Conservation (phyloP, 2,329 filamentous ascomycete species). For the Beauveria sp. region DNA sequence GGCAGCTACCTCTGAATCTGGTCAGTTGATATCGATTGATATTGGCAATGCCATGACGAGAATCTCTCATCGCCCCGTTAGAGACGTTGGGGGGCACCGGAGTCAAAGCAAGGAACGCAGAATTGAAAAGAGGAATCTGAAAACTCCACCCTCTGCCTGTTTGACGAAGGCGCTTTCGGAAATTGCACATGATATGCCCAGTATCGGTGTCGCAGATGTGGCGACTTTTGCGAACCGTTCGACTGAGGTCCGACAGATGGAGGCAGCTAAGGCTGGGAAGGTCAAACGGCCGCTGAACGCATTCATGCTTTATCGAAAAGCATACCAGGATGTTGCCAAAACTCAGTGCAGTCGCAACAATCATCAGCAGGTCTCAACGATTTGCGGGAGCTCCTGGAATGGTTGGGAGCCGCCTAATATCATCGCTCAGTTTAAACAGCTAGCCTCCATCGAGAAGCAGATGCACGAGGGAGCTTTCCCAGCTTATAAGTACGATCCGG, state of each 20-base stretch:
- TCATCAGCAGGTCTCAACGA: constrained; percentile 82
- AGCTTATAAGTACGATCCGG: constrained; percentile 85
- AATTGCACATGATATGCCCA: constrained; percentile 54
- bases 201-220: constrained; percentile 68
- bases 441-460: constrained; percentile 71
- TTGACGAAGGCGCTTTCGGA: constrained; percentile 57
- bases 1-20: background rate
- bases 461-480: constrained; percentile 85
- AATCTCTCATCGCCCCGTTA: background rate
- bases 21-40: background rate
- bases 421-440: constrained; percentile 66
- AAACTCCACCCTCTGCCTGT: background rate
- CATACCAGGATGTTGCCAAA: constrained; percentile 82
- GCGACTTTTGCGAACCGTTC: constrained; percentile 69
- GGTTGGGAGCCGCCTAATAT: constrained; percentile 67
- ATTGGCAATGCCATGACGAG: background rate
- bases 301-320: constrained; percentile 95
- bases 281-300: constrained; percentile 93
- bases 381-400: constrained; percentile 78
- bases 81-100: background rate
- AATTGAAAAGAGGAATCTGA: background rate
- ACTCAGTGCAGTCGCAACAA: constrained; percentile 77
- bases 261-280: constrained; percentile 64
- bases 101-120: background rate
- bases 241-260: constrained; percentile 54